Evolutionary conservation across 345 rosid species (phyloP), one percentile per base, ranked within the genome.

Genomic region (Populus ilicifolia): DNA sequence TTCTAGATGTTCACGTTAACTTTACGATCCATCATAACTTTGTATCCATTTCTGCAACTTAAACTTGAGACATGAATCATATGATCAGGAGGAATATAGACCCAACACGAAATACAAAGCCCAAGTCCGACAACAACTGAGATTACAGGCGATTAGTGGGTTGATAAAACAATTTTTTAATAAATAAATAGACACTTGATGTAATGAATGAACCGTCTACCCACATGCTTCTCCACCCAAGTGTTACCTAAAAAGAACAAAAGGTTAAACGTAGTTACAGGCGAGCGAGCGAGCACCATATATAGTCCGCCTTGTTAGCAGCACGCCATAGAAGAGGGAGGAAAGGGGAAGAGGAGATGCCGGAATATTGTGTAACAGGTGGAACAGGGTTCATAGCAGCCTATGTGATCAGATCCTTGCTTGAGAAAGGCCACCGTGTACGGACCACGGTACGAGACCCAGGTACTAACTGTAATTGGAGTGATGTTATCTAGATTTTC

Each of bases 341-440:
- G 59, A 3, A 61, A 43, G 14, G 46, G 14, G 46, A 43, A 11
- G 46, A 59, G 44, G 66, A 83, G 79, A 93, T 93, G 99, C 80
- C 89, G 5, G 94, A 87, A 77, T 96, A 93, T 66, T 91, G 96
- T 73, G 99, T 96, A 25, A 93, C 99, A 0, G 98, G 98, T 71
- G 98, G 98, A 64, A 89, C 94, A 0, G 96, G 99, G 17, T 93
- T 93, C 91, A 90, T 96, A 17, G 97, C 94, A 14, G 85, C 94
- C 74, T 83, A 90, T 79, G 74, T 96, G 78, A 80, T 93, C 10
- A 96, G 89, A 84, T 78, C 89, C 20, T 85, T 96, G 59, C 88
- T 96, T 18, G 87, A 89, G 38, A 75, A 81, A 8, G 97, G 98
- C 9, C 90, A 91, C 82, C 71, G 71, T 3, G 97, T 96, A 5